Percentiles rank a stretch among this genome's conserved stretches.
phyloP scores from a whole-genome alignment of 1,284 basidiomycete species.

The Malassezia arunalokei region DNA sequence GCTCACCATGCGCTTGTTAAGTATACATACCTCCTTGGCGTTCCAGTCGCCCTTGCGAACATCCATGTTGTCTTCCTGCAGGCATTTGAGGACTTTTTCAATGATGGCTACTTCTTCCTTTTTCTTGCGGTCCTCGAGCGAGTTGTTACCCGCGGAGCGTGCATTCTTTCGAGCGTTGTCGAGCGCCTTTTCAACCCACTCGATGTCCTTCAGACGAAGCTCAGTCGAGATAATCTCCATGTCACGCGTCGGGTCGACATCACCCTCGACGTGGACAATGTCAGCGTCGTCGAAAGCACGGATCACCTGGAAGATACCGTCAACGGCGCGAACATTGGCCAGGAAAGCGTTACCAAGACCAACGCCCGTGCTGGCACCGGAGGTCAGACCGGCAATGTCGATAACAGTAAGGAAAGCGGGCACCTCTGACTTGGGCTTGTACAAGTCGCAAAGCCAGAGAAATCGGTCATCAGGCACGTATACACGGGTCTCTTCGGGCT shows the following conservation, averaged over 20 bases:
- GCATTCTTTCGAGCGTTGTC: slow-evolving; percentile 51
- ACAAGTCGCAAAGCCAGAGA: slow-evolving; percentile 78
- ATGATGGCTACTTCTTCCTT: slow-evolving; percentile 78
- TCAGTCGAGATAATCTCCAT: slow-evolving; percentile 90
- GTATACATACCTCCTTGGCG: slow-evolving; percentile 80
- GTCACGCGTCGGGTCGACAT: slow-evolving; percentile 87
- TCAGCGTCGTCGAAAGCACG: slow-evolving; percentile 97
- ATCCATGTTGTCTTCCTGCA: slow-evolving; percentile 76
- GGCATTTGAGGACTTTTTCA: slow-evolving; percentile 73
- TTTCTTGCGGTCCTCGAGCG: slow-evolving; percentile 83
- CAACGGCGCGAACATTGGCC: slow-evolving; percentile 92
- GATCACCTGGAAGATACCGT: slow-evolving; percentile 98
- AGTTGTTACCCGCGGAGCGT: slow-evolving; percentile 54
- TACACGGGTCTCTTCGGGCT: slow-evolving; percentile 60
- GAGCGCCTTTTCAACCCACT: slow-evolving; percentile 89
- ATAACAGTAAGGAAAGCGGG: slow-evolving; percentile 95
- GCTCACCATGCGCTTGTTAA: slow-evolving; percentile 8
- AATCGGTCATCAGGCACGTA: slow-evolving; percentile 93
- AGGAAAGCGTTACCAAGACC: slow-evolving; percentile 97
- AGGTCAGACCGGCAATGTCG: slow-evolving; percentile 92
- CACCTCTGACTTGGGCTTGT: slow-evolving; percentile 77
- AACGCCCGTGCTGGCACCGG: slow-evolving; percentile 93
- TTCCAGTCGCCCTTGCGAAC: slow-evolving; percentile 87
- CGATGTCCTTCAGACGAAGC: slow-evolving; percentile 81
- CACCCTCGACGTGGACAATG: slow-evolving; percentile 97